phyloP scores from a whole-genome alignment of 768 basidiomycete species.

The Saitozyma sp. region DNA sequence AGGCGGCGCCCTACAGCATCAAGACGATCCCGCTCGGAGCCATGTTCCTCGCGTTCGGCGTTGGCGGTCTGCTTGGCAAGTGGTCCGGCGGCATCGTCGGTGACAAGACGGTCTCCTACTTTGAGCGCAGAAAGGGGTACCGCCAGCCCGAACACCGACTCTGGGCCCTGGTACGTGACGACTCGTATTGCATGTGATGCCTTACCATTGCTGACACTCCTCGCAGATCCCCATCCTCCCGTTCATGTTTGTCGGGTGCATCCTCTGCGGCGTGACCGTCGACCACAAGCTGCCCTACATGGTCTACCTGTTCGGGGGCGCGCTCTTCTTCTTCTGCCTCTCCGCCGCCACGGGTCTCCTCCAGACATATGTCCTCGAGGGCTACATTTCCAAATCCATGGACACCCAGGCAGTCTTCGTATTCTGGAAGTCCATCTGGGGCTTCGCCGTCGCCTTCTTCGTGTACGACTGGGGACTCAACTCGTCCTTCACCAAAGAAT shows the following conservation, averaged over 20 bases:
- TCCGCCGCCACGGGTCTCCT: constrained; percentile 31
- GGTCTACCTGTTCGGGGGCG: constrained; percentile 30
- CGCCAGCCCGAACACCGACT: constrained; percentile 34
- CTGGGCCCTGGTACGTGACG: constrained; percentile 24
- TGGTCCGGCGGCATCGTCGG: constrained; percentile 30
- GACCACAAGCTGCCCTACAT: constrained; percentile 27
- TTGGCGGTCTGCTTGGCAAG: constrained; percentile 33
- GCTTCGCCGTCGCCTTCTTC: constrained; percentile 28
- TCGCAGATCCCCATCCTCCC: constrained; percentile 29
- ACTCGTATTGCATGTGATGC: no score
- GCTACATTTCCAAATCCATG: constrained; percentile 26
- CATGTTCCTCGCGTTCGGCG: constrained; percentile 29
- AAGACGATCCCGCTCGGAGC: constrained; percentile 19
- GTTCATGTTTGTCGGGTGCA: constrained; percentile 32
- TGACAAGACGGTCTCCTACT: constrained; percentile 26
- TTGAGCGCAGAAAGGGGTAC: constrained; percentile 18
- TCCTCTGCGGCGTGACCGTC: constrained; percentile 28
- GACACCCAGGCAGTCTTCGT: constrained; percentile 35
- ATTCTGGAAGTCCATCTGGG: constrained; percentile 42
- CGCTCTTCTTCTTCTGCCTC: constrained; percentile 31
- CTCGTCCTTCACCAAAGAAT: constrained; percentile 14
- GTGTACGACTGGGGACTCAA: constrained; percentile 21
- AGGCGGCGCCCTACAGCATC: constrained; percentile 32
- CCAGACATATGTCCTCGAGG: constrained; percentile 41
- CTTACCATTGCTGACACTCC: no score